Evolutionary conservation across 2,329 filamentous ascomycete genomes (phyloP), one percentile per base, ranked within the genome.

Genomic region (Venturiaceae sp.): DNA sequence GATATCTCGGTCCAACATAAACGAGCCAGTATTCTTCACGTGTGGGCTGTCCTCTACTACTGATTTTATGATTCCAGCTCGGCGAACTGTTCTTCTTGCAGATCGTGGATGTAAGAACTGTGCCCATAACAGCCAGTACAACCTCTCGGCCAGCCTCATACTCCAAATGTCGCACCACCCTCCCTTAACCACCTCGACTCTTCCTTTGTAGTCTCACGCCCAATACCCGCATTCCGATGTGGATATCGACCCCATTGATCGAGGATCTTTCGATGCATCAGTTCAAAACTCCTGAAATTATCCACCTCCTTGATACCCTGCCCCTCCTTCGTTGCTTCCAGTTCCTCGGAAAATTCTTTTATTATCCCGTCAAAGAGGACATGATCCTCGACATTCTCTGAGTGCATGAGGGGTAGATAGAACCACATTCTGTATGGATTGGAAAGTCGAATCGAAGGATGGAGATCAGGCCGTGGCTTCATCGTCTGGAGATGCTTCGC

Each of bases 401-500:
- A 79, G 66, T 87, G 84, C 74, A 81, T 77, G 5, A 86, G 68
- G 0, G 84, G 82, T 64, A 86, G 69, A 64, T 79, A 79, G 64
- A 85, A 80, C 82, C 83, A 87, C 21, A 70, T 68, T 1, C 80
- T 74, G 50, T 77, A 75, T 8, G 69, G 65, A 0, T 61, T 66
- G 3, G 69, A 75, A 1, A 60, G 57, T 5, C 63, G 64, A 61
- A 66, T 71, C 9, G 62, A 59, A 1, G 67, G 66, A 37, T 71
- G 67, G 26, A 65, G 60, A 53, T 72, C 69, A 33, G 65, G 64
- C 8, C 69, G 65, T 3, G 60, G 44, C 19, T 64, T 62, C 3
- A 64, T 61, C n/a, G 69, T 63, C 41, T 76, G 58, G 39, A 79
- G 67, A 32, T 66, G 56, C 60, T 62, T 62, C 0, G 76, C 66